phyloP scores from a whole-genome alignment of 805 yeast genomes.

The Jamesozyma piceae region DNA sequence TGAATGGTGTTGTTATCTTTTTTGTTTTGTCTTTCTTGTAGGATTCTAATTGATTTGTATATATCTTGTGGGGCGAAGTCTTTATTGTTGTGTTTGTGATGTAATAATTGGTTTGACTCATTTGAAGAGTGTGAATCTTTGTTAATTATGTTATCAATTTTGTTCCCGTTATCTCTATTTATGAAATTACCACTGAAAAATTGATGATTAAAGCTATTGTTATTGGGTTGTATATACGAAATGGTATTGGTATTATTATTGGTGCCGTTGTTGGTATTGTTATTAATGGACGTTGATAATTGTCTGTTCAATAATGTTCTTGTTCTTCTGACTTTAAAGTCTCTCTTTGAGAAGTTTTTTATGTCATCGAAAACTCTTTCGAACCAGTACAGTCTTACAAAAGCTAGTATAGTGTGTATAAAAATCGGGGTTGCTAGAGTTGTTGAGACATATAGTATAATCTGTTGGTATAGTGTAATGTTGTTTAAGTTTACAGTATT shows the following conservation, averaged over 20 bases:
- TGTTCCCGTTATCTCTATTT: conserved; percentile 9
- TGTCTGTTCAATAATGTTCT: conserved; percentile 21
- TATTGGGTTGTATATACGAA: neutral
- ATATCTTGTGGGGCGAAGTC: conserved; percentile 70
- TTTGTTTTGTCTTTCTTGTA: conserved; percentile 50
- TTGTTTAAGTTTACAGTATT: conserved; percentile 63
- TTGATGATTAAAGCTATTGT: neutral
- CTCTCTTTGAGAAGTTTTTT: conserved; percentile 58
- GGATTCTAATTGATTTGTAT: conserved; percentile 70
- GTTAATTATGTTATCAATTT: conserved; percentile 18
- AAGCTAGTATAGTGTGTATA: conserved; percentile 68
- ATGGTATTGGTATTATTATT: neutral
- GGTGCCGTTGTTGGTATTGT: neutral
- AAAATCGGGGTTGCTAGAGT: conserved; percentile 75
- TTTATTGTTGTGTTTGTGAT: too few relatives aligned
- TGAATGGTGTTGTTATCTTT: too few relatives aligned
- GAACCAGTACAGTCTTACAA: conserved; percentile 78
- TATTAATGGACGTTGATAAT: neutral
- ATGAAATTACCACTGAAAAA: neutral
- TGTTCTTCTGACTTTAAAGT: conserved; percentile 71
- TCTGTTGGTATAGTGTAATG: conserved; percentile 66
- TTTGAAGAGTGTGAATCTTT: too few relatives aligned
- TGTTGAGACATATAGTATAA: conserved; percentile 51
- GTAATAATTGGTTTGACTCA: too few relatives aligned
- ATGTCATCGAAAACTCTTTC: conserved; percentile 79